Percentiles rank a stretch among this genome's conserved stretches.
These are phyloP conservation scores for Cladosporium sp. DNA, from an alignment of 2,329 filamentous ascomycete genomes.

Conservation along the genomic window DNA sequence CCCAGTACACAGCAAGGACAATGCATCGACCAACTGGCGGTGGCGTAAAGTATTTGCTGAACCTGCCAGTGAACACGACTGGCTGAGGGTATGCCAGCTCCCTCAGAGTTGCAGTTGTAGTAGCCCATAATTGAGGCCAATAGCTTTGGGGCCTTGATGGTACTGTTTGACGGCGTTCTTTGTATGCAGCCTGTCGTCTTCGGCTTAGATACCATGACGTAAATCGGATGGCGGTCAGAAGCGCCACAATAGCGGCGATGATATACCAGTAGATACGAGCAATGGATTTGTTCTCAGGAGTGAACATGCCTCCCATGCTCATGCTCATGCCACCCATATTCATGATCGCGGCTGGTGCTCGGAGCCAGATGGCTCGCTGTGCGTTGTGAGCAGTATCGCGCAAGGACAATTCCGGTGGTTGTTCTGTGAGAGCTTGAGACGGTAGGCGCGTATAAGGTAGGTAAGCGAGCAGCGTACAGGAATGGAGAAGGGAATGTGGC, in stretches of 20 bases:
- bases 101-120: slow-evolving; percentile 22
- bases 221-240: slow-evolving; percentile 19
- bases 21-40: slow-evolving; percentile 28
- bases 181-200: slow-evolving; percentile 14
- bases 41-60: slow-evolving; percentile 30
- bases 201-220: slow-evolving; percentile 16
- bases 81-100: slow-evolving; percentile 29
- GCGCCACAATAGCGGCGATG: slow-evolving; percentile 23
- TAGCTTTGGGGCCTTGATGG: slow-evolving; percentile 22
- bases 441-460: background rate
- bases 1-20: slow-evolving; percentile 28
- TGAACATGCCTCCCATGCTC: slow-evolving; percentile 25
- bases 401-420: background rate
- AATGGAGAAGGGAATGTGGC: background rate
- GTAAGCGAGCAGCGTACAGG: background rate
- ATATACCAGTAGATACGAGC: slow-evolving; percentile 29
- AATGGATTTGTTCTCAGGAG: slow-evolving; percentile 20
- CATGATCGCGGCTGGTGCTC: slow-evolving; percentile 15
- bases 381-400: background rate
- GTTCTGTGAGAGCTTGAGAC: background rate
- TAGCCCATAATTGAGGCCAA: slow-evolving; percentile 26
- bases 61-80: slow-evolving; percentile 25
- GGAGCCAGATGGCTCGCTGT: background rate
- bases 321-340: slow-evolving; percentile 27
- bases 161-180: slow-evolving; percentile 12